A percentile compares a stretch with the other conserved stretches of the same genome.
Conservation (phyloP, 805 yeast genomes). For the Pichia membranifaciens region DNA sequence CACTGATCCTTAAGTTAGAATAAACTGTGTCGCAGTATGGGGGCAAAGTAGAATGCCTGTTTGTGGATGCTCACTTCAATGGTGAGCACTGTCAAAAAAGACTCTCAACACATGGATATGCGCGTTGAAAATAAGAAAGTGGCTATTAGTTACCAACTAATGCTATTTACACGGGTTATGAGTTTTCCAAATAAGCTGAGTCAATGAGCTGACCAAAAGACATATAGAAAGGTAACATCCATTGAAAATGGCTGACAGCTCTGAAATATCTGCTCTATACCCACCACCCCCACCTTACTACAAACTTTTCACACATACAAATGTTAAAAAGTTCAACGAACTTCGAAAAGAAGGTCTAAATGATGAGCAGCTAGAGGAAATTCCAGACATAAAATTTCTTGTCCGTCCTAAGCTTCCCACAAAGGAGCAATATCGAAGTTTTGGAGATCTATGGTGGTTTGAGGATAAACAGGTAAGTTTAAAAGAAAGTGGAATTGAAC, state of each 20-base stretch:
- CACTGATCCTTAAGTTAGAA: too few species aligned
- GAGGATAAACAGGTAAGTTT: conserved; percentile 72
- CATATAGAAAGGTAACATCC: background rate
- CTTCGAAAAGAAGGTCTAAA: conserved; percentile 21
- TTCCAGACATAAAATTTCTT: conserved; percentile 45
- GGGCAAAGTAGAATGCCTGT: too few species aligned
- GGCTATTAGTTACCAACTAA: too few species aligned
- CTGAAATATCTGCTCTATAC: conserved; percentile 53
- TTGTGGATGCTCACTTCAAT: too few species aligned
- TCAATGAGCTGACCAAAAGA: too few species aligned
- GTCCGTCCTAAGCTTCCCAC: conserved; percentile 61
- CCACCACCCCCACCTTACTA: conserved; percentile 93
- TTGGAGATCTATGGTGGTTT: conserved; percentile 86
- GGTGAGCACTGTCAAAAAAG: too few species aligned
- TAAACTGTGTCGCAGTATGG: too few species aligned
- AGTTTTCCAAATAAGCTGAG: too few species aligned
- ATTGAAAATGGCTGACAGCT: conserved; percentile 1
- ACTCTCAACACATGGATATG: too few species aligned
- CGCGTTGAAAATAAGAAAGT: too few species aligned
- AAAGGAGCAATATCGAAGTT: conserved; percentile 69
- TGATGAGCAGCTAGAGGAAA: conserved; percentile 20
- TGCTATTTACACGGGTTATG: too few species aligned
- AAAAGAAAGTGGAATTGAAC: conserved; percentile 69
- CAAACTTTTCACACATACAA: conserved; percentile 66
- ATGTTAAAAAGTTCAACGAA: conserved; percentile 40